Conservation (phyloP, 768 basidiomycete species). For the Cubamyces sp. region DNA sequence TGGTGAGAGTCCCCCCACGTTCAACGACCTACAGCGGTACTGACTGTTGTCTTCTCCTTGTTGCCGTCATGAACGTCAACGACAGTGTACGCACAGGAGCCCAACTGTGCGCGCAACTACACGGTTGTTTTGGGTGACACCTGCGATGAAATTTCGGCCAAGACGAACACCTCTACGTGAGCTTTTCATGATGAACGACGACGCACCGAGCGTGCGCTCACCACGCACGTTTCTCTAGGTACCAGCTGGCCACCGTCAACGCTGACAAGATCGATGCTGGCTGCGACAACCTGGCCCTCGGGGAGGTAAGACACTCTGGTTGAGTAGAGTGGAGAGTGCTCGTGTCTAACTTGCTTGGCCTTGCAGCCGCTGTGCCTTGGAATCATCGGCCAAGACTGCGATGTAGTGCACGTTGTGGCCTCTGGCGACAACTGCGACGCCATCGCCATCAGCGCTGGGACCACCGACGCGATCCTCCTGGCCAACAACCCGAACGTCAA, state of each 20-base stretch:
- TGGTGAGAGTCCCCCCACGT: background rate
- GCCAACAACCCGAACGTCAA: constrained; percentile 71
- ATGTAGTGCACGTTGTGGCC: constrained; percentile 48
- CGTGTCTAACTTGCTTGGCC: background rate
- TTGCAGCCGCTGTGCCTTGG: constrained; percentile 58
- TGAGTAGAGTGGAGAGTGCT: background rate
- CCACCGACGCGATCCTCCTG: constrained; percentile 50
- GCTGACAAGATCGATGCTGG: constrained; percentile 48
- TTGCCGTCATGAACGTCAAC: constrained; percentile 43
- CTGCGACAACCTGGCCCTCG: constrained; percentile 61
- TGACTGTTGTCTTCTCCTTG: no score
- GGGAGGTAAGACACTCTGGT: constrained; percentile 42
- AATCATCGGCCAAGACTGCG: constrained; percentile 59
- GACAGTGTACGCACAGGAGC: constrained; percentile 34
- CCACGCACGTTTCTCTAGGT: constrained; percentile 39
- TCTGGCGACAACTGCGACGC: constrained; percentile 52
- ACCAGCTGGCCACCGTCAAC: constrained; percentile 62
- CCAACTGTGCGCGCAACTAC: constrained; percentile 53
- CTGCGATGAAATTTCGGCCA: constrained; percentile 57
- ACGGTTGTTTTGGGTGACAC: constrained; percentile 55
- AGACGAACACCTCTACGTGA: constrained; percentile 50
- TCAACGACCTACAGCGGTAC: background rate
- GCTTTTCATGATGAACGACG: constrained; percentile 13
- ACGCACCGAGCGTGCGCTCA: background rate
- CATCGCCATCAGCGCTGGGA: constrained; percentile 46